phyloP scores from a whole-genome alignment of 2,329 filamentous ascomycete species.

The Fusarium globosum region DNA sequence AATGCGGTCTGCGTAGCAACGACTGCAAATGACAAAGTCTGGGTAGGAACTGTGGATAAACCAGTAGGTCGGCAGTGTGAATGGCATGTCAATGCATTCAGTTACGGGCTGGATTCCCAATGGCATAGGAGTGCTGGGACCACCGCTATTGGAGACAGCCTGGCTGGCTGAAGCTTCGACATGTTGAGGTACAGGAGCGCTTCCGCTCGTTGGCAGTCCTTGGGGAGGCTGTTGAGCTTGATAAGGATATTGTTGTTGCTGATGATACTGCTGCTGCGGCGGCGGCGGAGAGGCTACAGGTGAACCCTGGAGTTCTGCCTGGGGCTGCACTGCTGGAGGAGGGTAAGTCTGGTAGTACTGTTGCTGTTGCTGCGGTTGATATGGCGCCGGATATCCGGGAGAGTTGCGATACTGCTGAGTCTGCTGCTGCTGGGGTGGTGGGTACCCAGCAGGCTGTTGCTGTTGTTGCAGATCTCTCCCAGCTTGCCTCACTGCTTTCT shows the following conservation, averaged over 20 bases:
- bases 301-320: not conserved
- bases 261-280: not conserved
- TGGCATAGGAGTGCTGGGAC: not conserved
- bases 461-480: not conserved
- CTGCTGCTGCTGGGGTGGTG: not conserved
- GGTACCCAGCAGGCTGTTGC: not conserved
- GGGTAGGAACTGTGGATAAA: not conserved
- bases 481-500: not conserved
- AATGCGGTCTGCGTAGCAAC: not conserved
- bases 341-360: not conserved
- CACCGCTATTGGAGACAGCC: not conserved
- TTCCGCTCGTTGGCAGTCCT: accelerated
- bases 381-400: not conserved
- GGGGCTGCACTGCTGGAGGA: not conserved
- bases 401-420: not conserved
- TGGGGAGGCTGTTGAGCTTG: not conserved
- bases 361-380: not conserved
- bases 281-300: not conserved
- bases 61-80: not conserved
- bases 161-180: accelerated
- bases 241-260: not conserved
- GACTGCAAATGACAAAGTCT: not conserved
- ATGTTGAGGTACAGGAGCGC: too few species aligned
- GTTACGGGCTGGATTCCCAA: not conserved
- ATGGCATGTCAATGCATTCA: not conserved